Conservation (phyloP, 2,329 filamentous ascomycete genomes). For the Fusarium avenaceum region DNA sequence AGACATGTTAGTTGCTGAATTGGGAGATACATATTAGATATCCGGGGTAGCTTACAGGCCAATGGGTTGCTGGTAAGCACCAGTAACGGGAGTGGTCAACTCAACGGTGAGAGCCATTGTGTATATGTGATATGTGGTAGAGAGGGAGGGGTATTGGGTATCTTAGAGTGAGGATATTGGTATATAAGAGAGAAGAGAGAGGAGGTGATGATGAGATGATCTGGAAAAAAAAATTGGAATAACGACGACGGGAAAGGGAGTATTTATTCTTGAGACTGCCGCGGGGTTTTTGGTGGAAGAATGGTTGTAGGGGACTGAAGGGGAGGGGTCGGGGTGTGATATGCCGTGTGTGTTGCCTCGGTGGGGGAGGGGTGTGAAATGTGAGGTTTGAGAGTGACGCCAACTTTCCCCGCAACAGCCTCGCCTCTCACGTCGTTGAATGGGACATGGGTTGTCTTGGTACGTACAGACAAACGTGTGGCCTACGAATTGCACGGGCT, state of each 20-base stretch:
- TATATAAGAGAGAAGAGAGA: slow-evolving; percentile 31
- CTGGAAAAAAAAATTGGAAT: slow-evolving; percentile 37
- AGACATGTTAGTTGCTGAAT: slow-evolving; percentile 39
- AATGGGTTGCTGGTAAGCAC: slow-evolving; percentile 70
- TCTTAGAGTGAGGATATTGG: slow-evolving; percentile 38
- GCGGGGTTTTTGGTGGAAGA: slow-evolving; percentile 44
- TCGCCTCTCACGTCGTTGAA: slow-evolving; percentile 39
- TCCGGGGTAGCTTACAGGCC: slow-evolving; percentile 66
- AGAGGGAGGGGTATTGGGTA: slow-evolving; percentile 37
- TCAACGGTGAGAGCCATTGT: slow-evolving; percentile 63
- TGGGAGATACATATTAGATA: not conserved
- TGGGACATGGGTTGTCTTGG: slow-evolving; percentile 18
- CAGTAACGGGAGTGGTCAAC: slow-evolving; percentile 77
- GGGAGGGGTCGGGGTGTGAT: slow-evolving; percentile 27
- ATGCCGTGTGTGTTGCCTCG: slow-evolving; percentile 19
- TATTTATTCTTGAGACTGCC: slow-evolving; percentile 48
- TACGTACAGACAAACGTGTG: slow-evolving; percentile 4
- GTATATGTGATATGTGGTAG: slow-evolving; percentile 29
- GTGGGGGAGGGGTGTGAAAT: slow-evolving; percentile 32
- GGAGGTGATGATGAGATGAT: slow-evolving; percentile 42
- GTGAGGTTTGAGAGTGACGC: slow-evolving; percentile 32
- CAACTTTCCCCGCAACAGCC: slow-evolving; percentile 49
- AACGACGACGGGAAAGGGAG: slow-evolving; percentile 41
- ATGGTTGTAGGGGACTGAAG: slow-evolving; percentile 28
- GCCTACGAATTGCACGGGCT: slow-evolving; percentile 21